These are phyloP conservation scores for Meyerozyma elateridarum DNA, from an alignment of 1,139 yeast genomes.

Conservation along the genomic window DNA sequence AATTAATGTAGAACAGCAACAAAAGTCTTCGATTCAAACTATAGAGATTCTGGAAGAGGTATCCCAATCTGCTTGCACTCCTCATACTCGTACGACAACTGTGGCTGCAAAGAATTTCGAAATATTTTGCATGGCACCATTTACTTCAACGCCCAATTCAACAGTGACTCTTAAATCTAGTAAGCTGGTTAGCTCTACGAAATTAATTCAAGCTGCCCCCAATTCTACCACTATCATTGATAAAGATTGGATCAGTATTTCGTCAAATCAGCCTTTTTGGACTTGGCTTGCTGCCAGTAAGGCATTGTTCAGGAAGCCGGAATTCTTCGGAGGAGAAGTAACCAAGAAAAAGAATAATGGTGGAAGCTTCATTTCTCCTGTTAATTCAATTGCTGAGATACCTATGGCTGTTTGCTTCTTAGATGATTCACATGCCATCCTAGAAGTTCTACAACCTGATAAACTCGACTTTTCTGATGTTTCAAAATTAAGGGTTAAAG, in stretches of 20 bases:
- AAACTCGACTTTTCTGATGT: conserved; percentile 10
- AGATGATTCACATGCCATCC: conserved; percentile 36
- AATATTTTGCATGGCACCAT: conserved; percentile 43
- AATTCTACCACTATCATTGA: conserved; percentile 28
- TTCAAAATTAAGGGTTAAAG: conserved; percentile 38
- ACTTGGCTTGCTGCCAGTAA: conserved; percentile 58
- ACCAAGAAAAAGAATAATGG: conserved; percentile 16
- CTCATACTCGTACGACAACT: conserved; percentile 25
- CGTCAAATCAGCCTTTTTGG: conserved; percentile 61
- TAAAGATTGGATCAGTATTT: conserved; percentile 12
- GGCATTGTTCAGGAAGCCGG: conserved; percentile 47
- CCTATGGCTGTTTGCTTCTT: conserved; percentile 25
- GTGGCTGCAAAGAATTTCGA: conserved; percentile 55
- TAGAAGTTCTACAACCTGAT: conserved; percentile 34
- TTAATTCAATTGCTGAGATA: conserved; percentile 11
- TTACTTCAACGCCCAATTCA: conserved; percentile 21
- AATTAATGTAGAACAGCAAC: conserved; percentile 13
- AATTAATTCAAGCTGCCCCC: conserved; percentile 12
- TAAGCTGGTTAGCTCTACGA: conserved; percentile 13
- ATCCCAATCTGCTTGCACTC: neutral
- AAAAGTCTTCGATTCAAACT: conserved; percentile 15
- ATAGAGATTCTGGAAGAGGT: neutral
- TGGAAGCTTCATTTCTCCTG: conserved; percentile 27
- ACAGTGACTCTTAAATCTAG: neutral
- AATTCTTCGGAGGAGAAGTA: conserved; percentile 18